Evolutionary conservation across 805 yeast genomes (phyloP).

Genomic region (Candida pseudofarinosa): DNA sequence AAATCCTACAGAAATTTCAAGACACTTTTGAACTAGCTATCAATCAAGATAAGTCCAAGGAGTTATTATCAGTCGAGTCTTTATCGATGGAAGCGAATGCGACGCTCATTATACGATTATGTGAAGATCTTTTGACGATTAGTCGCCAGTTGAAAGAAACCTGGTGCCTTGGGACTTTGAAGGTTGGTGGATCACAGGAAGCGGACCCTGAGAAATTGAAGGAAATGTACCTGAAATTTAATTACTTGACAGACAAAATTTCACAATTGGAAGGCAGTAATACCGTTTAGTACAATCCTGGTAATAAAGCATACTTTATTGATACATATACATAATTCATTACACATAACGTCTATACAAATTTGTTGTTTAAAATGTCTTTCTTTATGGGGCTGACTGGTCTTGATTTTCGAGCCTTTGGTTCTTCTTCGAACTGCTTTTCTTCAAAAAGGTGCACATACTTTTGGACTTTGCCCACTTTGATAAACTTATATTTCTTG

Average conservation of each 20-base stretch:
- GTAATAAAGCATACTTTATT: background rate
- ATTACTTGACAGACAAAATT: constrained; percentile 28
- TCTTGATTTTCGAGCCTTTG: constrained; percentile 3
- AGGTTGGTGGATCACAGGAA: constrained; percentile 18
- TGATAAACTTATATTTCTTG: constrained; percentile 41
- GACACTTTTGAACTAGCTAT: constrained; percentile 48
- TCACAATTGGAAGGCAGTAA: background rate
- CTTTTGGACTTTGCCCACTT: constrained; percentile 44
- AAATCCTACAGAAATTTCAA: constrained; percentile 48
- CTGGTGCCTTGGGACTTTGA: constrained; percentile 55
- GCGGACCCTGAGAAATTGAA: constrained; percentile 18
- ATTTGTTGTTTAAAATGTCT: no score
- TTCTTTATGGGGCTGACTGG: constrained; percentile 4
- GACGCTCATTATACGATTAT: constrained; percentile 45
- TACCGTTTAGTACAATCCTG: background rate
- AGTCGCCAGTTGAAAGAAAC: constrained; percentile 50
- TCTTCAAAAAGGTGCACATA: constrained; percentile 43
- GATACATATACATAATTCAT: constrained; percentile 1
- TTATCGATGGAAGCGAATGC: constrained; percentile 54
- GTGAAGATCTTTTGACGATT: constrained; percentile 49
- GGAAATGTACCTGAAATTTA: constrained; percentile 29
- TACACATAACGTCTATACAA: constrained; percentile 1
- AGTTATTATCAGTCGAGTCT: constrained; percentile 48
- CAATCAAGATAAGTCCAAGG: constrained; percentile 37
- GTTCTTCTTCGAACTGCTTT: constrained; percentile 14